A percentile compares a stretch with the other conserved stretches of the same genome.
phyloP scores from a whole-genome alignment of 192 early-diverging fungal genomes.

The Nowakowskiella sp. region DNA sequence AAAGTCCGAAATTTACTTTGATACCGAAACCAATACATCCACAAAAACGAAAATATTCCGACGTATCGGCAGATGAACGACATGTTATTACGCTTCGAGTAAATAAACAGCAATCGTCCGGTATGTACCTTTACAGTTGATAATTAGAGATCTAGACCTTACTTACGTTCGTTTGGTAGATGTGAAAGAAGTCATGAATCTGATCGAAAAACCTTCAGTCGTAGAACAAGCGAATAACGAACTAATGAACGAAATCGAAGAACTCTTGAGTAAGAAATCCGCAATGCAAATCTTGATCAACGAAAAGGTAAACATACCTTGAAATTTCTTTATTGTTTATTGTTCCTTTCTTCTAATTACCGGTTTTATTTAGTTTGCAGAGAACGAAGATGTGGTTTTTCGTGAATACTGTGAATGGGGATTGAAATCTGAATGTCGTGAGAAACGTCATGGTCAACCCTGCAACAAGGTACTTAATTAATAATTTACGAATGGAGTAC shows the following conservation, averaged over 20 bases:
- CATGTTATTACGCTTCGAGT: no score
- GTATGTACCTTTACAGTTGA: no score
- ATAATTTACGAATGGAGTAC: not conserved
- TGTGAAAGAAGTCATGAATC: no score
- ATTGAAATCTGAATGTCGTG: constrained; percentile 30
- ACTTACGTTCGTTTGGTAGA: no score
- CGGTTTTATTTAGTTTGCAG: constrained; percentile 10
- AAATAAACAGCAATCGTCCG: no score
- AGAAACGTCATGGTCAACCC: constrained; percentile 8
- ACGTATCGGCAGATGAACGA: no score
- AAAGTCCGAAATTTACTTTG: no score
- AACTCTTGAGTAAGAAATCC: constrained; percentile 24
- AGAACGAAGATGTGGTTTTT: constrained; percentile 27
- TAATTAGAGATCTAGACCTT: no score
- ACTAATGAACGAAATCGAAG: constrained; percentile 24
- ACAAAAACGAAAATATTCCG: no score
- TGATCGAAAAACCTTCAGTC: no score
- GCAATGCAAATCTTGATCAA: constrained; percentile 20
- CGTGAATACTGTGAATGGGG: constrained; percentile 43
- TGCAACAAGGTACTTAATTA: constrained; percentile 17
- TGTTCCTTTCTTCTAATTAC: not conserved
- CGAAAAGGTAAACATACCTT: constrained; percentile 25
- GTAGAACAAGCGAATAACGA: no score
- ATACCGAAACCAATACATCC: no score
- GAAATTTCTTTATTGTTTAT: not conserved